Evolutionary conservation across 2,329 filamentous ascomycete species (phyloP).

Genomic region (Beauveria medogensis): DNA sequence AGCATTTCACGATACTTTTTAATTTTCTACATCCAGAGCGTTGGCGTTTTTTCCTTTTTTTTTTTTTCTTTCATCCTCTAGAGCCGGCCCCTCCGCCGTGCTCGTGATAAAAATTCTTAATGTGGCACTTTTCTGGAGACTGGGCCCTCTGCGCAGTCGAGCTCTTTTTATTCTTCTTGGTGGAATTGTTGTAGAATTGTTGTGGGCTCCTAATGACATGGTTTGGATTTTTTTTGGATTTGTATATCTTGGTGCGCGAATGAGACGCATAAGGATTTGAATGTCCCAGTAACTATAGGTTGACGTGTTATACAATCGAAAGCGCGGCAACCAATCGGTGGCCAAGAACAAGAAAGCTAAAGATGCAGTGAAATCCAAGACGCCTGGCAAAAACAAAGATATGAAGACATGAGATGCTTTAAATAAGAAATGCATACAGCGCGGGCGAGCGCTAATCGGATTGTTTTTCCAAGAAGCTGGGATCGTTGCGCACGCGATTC

Average conservation of each 20-base stretch:
- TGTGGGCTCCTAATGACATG: background rate
- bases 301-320: slow-evolving; percentile 1
- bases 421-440: too few species aligned
- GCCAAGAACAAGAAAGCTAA: background rate
- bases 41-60: slow-evolving; percentile 1
- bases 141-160: too few species aligned
- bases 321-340: background rate
- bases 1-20: background rate
- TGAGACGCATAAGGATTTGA: background rate
- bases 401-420: background rate
- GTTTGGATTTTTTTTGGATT: slow-evolving; percentile 1
- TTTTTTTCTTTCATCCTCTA: background rate
- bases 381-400: background rate
- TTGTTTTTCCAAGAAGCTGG: slow-evolving; percentile 72
- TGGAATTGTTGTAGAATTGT: background rate
- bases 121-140: background rate
- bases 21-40: background rate
- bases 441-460: slow-evolving; percentile 15
- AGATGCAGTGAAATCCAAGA: background rate
- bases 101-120: background rate
- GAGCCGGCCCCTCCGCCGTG: background rate
- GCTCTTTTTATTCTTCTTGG: background rate
- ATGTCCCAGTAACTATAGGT: background rate
- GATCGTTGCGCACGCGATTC: slow-evolving; percentile 73
- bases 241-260: background rate